Base-by-base conservation (phyloP, 306 rosid species). In the Vicia sativa region DNA sequence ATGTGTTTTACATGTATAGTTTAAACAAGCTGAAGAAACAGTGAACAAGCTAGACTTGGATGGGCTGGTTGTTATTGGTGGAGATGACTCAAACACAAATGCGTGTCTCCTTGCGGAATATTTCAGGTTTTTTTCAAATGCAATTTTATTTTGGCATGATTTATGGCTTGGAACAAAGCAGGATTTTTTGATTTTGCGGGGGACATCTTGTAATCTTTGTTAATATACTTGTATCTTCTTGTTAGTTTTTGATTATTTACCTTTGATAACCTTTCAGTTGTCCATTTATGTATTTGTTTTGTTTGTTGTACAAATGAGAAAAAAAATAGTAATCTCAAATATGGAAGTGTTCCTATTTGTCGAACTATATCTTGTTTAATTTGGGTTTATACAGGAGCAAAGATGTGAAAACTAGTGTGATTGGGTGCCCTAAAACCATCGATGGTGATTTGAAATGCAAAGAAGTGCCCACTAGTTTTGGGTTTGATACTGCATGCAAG, bases 401-500 rank as follows among this genome's bases (percentile, higher is more conserved):
- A 79, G 88, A 84, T 64, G 11, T 90, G 72, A 95, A 87, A 83
- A 82, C 99, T 65, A 81, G 42, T 29, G 99, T 95, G 48, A 74
- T 90, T 11, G 99, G 99, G 62, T 95, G 97, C 86, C 99, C 99
- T 46, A 95, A 95, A 87, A 95, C 99, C 74, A 95, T 95, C 68
- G 99, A 95, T 77, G 99, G 97, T 74, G 99, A 90, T 82, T 74
- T 95, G 82, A 95, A 95, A 82, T 82, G 96, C 86, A 90, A 85
- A 78, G 99, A 95, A 86, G 99, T 95, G 73, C 99, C 99, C 19
- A 71, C 87, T n/a, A 95, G 99, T 87, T 95, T 90, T 10, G 99
- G 99, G 56, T 95, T 95, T 75, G 99, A 95, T 84, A 90, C 99
- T 28, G 99, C 99, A 78, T 95, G 97, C 97, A 90, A 80, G 99